Percentiles rank a stretch among this genome's conserved stretches.
These are phyloP conservation scores for Gymnopilus dilepis DNA, from an alignment of 768 basidiomycete genomes.

Conservation along the genomic window DNA sequence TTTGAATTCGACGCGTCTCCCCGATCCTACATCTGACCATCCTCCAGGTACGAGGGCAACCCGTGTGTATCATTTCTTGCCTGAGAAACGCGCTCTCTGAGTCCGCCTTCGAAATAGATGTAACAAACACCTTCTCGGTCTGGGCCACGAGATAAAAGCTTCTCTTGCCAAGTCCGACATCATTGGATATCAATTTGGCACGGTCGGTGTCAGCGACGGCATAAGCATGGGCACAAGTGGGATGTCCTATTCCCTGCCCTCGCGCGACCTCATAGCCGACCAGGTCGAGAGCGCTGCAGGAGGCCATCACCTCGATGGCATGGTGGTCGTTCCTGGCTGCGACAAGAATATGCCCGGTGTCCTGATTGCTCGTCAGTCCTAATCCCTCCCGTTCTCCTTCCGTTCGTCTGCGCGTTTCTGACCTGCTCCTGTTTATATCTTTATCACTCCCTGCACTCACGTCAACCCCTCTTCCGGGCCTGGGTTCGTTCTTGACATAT, in stretches of 20 bases:
- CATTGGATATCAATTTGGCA: constrained; percentile 97
- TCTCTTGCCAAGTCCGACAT: constrained; percentile 73
- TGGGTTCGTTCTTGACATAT: background rate
- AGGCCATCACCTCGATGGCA: constrained; percentile 97
- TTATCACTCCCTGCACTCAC: constrained; percentile 6
- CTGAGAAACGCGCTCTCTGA: constrained; percentile 10
- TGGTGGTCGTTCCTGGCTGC: constrained; percentile 96
- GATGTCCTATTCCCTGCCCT: constrained; percentile 97
- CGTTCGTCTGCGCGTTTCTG: constrained; percentile 8
- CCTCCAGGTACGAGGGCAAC: constrained; percentile 94
- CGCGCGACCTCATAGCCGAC: constrained; percentile 97
- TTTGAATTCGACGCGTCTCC: constrained; percentile 19
- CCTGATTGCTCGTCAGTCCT: constrained; percentile 86
- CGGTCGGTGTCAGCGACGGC: constrained; percentile 96
- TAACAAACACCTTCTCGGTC: constrained; percentile 89
- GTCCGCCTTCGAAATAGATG: constrained; percentile 60
- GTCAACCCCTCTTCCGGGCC: background rate
- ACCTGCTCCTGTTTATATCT: background rate
- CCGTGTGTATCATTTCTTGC: constrained; percentile 65
- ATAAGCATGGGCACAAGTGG: constrained; percentile 97
- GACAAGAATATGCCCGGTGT: constrained; percentile 99
- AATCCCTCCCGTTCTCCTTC: constrained; percentile 20
- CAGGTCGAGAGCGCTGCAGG: constrained; percentile 95
- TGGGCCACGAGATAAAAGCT: constrained; percentile 86
- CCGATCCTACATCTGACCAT: constrained; percentile 19